Conservation (phyloP, 768 basidiomycete genomes). For the Pleurotus pulmonarius region DNA sequence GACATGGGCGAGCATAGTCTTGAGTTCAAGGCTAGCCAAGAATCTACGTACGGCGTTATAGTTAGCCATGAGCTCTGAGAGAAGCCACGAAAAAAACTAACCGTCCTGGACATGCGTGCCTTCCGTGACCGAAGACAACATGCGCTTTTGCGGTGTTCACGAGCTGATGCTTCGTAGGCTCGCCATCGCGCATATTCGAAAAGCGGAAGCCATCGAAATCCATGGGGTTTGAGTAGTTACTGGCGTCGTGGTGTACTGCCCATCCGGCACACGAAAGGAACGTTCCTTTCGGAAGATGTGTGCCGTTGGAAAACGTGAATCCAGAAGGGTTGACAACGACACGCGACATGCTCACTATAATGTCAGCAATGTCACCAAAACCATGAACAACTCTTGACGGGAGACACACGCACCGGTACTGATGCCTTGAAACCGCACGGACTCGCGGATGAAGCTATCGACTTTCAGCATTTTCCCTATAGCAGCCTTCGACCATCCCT, state of each 20-base stretch:
- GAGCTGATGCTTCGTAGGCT: constrained; percentile 11
- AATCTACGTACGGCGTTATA: constrained; percentile 16
- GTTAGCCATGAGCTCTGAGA: too few species aligned
- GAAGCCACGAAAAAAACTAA: background rate
- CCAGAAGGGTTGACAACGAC: constrained; percentile 18
- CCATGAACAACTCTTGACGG: too few species aligned
- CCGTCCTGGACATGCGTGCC: constrained; percentile 14
- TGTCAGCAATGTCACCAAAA: too few species aligned
- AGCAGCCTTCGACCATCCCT: constrained; percentile 39
- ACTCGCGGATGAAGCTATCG: constrained; percentile 45
- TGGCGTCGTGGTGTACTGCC: constrained; percentile 4
- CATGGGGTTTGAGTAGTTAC: background rate
- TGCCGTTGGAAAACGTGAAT: constrained; percentile 30
- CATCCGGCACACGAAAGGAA: constrained; percentile 16
- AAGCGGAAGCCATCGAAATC: constrained; percentile 17
- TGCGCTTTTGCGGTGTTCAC: constrained; percentile 10
- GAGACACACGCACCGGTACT: constrained; percentile 14
- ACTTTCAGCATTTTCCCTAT: constrained; percentile 34
- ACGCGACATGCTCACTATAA: constrained; percentile 21
- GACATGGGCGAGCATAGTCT: constrained; percentile 19
- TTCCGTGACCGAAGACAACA: constrained; percentile 20
- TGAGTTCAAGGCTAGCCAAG: constrained; percentile 18
- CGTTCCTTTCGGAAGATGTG: constrained; percentile 11
- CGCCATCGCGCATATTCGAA: constrained; percentile 11
- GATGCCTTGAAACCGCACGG: constrained; percentile 26